Conservation (phyloP, 345 rosid species). For the Aegle marmelos region DNA sequence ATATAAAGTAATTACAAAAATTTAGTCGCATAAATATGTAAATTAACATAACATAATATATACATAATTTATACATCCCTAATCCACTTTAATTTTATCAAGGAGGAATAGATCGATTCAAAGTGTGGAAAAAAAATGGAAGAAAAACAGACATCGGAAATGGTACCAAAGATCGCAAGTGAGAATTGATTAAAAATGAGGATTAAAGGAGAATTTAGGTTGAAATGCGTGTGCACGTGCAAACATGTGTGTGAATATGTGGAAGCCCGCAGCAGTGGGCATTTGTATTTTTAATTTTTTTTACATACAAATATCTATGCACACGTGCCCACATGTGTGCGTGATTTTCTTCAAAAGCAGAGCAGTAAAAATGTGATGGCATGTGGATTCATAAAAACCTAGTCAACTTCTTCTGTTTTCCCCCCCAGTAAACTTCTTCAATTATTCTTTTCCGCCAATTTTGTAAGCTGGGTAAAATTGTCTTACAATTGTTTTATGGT, state of each 20-base stretch:
- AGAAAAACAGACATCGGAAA: conserved; percentile 16
- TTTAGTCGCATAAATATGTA: too few relatives aligned
- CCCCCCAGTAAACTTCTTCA: conserved; percentile 22
- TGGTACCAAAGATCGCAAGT: conserved; percentile 15
- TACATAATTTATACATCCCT: too few relatives aligned
- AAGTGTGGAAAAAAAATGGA: not conserved
- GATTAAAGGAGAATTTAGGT: conserved; percentile 32
- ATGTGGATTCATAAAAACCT: conserved; percentile 62
- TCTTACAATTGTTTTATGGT: too few relatives aligned
- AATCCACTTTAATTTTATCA: too few relatives aligned
- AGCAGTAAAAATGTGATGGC: conserved; percentile 32
- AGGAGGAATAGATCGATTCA: not conserved
- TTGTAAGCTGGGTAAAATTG: too few relatives aligned
- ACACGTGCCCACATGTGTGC: conserved; percentile 80
- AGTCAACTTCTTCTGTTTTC: conserved; percentile 38
- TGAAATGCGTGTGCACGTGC: conserved; percentile 87
- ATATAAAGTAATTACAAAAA: too few relatives aligned
- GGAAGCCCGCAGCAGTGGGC: conserved; percentile 32
- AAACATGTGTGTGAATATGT: conserved; percentile 73
- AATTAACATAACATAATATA: too few relatives aligned
- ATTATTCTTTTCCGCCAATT: too few relatives aligned
- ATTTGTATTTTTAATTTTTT: not conserved
- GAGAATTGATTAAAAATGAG: conserved; percentile 9
- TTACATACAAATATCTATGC: conserved; percentile 32
- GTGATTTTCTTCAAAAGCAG: conserved; percentile 31